Evolutionary conservation across 2,329 filamentous ascomycete species (phyloP).

Genomic region (Diaporthe longicolla): DNA sequence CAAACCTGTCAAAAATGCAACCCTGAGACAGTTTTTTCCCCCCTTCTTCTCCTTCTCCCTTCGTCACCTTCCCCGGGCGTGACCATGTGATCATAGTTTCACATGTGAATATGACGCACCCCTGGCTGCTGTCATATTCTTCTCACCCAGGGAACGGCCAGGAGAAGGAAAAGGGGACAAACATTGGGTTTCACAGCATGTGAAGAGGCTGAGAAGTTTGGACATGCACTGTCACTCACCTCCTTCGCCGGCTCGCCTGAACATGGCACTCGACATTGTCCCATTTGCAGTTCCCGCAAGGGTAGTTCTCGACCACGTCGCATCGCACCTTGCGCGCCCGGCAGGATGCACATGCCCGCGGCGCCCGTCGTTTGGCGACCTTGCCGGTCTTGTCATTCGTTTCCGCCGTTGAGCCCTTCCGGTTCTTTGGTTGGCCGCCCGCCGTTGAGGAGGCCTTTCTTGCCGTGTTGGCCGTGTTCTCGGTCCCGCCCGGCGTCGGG

Average conservation of each 20-base stretch:
- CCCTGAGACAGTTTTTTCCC: conserved; percentile 21
- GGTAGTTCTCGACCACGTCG: conserved; percentile 90
- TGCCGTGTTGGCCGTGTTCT: conserved; percentile 1
- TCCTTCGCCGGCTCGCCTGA: conserved; percentile 87
- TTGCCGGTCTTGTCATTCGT: conserved; percentile 58
- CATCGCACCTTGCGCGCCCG: conserved; percentile 92
- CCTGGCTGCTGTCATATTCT: conserved; percentile 12
- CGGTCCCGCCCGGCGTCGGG: not conserved
- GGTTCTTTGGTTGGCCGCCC: conserved; percentile 47
- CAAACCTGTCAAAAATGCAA: conserved; percentile 26
- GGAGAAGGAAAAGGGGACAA: not conserved
- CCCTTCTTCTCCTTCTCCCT: not conserved
- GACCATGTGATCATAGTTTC: conserved; percentile 44
- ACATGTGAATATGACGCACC: conserved; percentile 41
- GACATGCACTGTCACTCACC: conserved; percentile 68
- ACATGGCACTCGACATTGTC: conserved; percentile 84
- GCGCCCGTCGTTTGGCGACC: conserved; percentile 84
- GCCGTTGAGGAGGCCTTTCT: not conserved
- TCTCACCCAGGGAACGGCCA: not conserved
- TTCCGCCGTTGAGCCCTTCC: conserved; percentile 50
- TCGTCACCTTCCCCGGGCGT: not conserved
- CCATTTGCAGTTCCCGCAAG: conserved; percentile 89
- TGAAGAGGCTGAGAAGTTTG: conserved; percentile 6
- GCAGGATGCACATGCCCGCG: conserved; percentile 91
- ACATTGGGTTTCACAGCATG: not conserved